These are phyloP conservation scores for Solanum chacoense DNA, from an alignment of 305 asterid species.

Conservation along the genomic window DNA sequence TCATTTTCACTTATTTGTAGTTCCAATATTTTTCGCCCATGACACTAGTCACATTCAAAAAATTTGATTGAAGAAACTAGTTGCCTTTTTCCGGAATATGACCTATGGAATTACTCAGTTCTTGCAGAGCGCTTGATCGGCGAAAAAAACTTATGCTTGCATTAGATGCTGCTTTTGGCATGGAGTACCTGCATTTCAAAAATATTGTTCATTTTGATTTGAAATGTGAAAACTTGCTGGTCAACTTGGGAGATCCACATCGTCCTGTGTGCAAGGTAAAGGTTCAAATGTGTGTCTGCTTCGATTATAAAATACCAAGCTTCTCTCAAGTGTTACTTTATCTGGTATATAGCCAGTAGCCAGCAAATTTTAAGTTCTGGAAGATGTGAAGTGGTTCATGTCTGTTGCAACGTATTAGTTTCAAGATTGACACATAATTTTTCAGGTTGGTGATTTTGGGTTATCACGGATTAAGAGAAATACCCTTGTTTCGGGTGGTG, in stretches of 20 bases:
- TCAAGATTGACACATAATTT: background rate
- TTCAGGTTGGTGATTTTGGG: constrained; percentile 83
- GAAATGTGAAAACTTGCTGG: constrained; percentile 84
- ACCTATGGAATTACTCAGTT: constrained; percentile 13
- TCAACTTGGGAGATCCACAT: constrained; percentile 75
- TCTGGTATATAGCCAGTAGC: background rate
- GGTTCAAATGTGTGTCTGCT: background rate
- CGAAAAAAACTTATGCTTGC: constrained; percentile 67
- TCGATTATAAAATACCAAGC: background rate
- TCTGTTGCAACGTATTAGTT: background rate
- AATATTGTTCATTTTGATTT: constrained; percentile 76
- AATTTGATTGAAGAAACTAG: background rate
- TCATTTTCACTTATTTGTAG: background rate
- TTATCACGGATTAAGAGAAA: constrained; percentile 68
- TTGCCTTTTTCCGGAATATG: background rate
- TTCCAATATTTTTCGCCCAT: background rate
- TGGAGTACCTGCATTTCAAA: constrained; percentile 80
- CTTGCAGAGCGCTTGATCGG: constrained; percentile 49
- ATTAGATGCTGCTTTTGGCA: constrained; percentile 77
- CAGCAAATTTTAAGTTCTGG: background rate
- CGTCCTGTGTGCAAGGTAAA: constrained; percentile 82
- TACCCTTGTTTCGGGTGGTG: constrained; percentile 83
- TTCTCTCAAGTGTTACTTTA: background rate
- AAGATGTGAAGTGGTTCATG: background rate
- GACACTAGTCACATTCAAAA: background rate